Base-by-base conservation (phyloP, 164 flowering plant genomes). In the Liriodendron chinense region DNA sequence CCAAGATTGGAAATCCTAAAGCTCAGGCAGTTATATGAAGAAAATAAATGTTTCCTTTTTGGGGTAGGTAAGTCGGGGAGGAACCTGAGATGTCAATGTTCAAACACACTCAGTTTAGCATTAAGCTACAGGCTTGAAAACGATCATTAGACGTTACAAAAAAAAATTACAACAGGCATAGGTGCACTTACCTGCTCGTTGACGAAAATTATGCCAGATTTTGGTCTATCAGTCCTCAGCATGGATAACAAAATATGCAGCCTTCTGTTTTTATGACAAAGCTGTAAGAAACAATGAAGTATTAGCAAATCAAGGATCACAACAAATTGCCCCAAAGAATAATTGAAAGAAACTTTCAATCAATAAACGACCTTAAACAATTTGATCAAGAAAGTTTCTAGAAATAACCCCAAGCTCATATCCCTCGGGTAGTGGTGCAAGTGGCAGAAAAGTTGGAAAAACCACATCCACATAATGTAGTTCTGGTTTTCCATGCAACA, bases 151-250 rank as follows among this genome's bases (percentile, higher is more conserved):
- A 53, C 59, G 16, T 12, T 12, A 53, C 18, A 3, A 53, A 16
- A 12, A 49, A 7, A 53, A 53, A 53, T 53, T 12, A 53, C 59
- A 3, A 53, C 59, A 53, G 59, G 59, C 59, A 53, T 53, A 53
- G 59, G 4, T 53, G 53, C 69, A 76, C 86, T 57, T n/a, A 92
- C 98, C 90, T 94, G 97, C 82, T 92, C 98, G 74, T 86, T 79
- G 68, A 87, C 96, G 82, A 96, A 96, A 74, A 94, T 82, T 59
- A 96, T 96, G 82, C 89, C 91, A 77, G 90, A 89, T 66, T 89
- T 82, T 50, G 98, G 96, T 68, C 80, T 76, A 79, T 94, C 96
- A 53, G 67, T 75, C 68, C 83, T 82, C 76, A 96, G 74, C 71
- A 92, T 80, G 75, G 85, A 80, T 47, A 89, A 78, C 83, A 94